These are phyloP conservation scores for Tricholoma saponaceum DNA, from an alignment of 768 basidiomycete species.

Conservation along the genomic window DNA sequence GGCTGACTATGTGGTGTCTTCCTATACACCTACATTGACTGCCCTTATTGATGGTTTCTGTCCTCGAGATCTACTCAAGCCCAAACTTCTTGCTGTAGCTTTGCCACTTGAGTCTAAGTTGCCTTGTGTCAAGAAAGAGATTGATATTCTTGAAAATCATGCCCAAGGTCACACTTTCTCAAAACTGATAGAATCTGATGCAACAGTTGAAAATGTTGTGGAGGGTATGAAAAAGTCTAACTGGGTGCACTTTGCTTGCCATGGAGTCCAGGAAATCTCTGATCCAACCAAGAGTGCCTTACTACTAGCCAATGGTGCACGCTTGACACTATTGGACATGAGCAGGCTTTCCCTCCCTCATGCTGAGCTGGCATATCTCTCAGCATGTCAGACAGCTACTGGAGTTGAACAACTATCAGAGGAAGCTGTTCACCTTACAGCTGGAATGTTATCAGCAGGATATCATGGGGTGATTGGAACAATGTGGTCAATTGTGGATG, in stretches of 20 bases:
- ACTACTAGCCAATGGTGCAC: slow-evolving; percentile 14
- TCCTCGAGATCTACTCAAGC: too few relatives aligned
- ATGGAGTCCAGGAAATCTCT: slow-evolving; percentile 23
- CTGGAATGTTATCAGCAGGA: slow-evolving; percentile 31
- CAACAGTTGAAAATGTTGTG: slow-evolving; percentile 10
- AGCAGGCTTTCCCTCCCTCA: slow-evolving; percentile 14
- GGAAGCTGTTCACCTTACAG: slow-evolving; percentile 30
- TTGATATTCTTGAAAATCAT: slow-evolving; percentile 2
- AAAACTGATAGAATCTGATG: background rate
- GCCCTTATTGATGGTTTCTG: slow-evolving; percentile 1
- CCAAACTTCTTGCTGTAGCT: too few relatives aligned
- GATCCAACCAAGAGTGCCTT: slow-evolving; percentile 23
- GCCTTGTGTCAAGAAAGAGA: background rate
- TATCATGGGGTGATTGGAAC: slow-evolving; percentile 32
- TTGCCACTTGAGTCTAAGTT: background rate
- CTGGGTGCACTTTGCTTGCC: slow-evolving; percentile 34
- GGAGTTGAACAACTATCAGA: slow-evolving; percentile 22
- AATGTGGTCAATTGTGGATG: slow-evolving; percentile 39
- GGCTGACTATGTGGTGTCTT: slow-evolving; percentile 17
- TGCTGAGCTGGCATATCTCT: slow-evolving; percentile 35
- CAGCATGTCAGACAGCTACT: slow-evolving; percentile 39
- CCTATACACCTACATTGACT: slow-evolving; percentile 18
- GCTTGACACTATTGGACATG: slow-evolving; percentile 18
- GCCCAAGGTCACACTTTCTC: background rate
- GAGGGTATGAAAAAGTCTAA: slow-evolving; percentile 4